These are phyloP conservation scores for Globisporangium abappressorium DNA, from an alignment of 352 stramenopile species.

Conservation along the genomic window DNA sequence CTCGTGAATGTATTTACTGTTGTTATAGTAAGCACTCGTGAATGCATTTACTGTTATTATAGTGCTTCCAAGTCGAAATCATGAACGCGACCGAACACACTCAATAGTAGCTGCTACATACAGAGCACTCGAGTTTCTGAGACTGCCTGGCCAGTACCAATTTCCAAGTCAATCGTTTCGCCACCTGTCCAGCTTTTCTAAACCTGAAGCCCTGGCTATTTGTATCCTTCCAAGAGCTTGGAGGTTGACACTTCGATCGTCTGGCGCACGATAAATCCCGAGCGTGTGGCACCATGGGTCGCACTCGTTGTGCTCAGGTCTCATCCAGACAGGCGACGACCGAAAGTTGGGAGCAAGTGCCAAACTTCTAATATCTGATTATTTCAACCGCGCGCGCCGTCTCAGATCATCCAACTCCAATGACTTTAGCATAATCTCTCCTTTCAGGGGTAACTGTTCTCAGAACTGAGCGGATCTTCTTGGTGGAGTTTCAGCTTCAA, in stretches of 20 bases:
- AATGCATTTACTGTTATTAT: too few species aligned
- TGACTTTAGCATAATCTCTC: neutral
- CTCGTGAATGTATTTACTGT: too few species aligned
- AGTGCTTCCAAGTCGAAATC: too few species aligned
- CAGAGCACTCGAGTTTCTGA: too few species aligned
- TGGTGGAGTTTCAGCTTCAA: neutral
- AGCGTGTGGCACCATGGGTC: too few species aligned
- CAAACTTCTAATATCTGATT: neutral
- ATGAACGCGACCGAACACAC: too few species aligned
- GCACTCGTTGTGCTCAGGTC: neutral
- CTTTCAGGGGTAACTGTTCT: neutral
- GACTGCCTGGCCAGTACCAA: neutral
- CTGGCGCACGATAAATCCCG: too few species aligned
- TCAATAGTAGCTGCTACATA: too few species aligned
- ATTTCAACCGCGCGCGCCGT: neutral
- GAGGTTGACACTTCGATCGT: too few species aligned
- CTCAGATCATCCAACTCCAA: neutral
- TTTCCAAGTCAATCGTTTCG: neutral
- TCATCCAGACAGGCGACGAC: neutral
- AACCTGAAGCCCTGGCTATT: too few species aligned
- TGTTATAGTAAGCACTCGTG: too few species aligned
- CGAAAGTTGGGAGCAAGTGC: neutral
- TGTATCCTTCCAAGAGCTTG: too few species aligned
- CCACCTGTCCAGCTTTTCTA: neutral
- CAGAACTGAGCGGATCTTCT: neutral